Evolutionary conservation across 129 eudicot genomes (phyloP).

Genomic region (Deinandra increscens): DNA sequence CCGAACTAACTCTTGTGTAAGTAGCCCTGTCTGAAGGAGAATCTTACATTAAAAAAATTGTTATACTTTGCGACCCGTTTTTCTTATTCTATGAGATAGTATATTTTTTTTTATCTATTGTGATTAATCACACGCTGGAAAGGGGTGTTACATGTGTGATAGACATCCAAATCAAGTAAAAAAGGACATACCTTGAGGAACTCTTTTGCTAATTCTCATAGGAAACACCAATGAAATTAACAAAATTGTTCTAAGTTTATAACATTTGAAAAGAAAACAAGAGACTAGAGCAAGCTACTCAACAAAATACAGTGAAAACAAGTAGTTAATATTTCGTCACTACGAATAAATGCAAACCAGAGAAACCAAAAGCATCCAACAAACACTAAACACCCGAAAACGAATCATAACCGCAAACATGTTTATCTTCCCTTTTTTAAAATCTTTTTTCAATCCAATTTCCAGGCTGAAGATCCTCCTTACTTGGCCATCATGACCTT

Average conservation of each 20-base stretch:
- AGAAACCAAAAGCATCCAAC: conserved; percentile 37
- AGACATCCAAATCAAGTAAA: too few species aligned
- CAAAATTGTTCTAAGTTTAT: conserved; percentile 34
- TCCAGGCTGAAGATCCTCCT: conserved; percentile 39
- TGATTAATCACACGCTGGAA: too few species aligned
- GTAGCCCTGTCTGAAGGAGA: too few species aligned
- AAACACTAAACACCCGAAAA: conserved; percentile 37
- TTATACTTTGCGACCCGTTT: too few species aligned
- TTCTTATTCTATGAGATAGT: too few species aligned
- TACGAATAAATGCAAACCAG: conserved; percentile 49
- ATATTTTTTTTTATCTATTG: too few species aligned
- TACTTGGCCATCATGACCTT: conserved; percentile 93
- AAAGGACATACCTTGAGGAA: too few species aligned
- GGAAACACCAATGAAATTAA: not conserved
- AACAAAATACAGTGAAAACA: conserved; percentile 41
- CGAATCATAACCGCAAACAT: conserved; percentile 42
- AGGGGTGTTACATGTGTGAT: too few species aligned
- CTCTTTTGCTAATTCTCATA: too few species aligned
- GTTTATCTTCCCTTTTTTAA: conserved; percentile 15
- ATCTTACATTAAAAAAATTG: too few species aligned
- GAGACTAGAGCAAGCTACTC: conserved; percentile 37
- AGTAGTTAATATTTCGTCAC: conserved; percentile 38
- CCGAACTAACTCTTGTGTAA: too few species aligned
- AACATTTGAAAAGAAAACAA: conserved; percentile 28
- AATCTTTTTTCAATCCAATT: conserved; percentile 11